A percentile compares a stretch with the other conserved stretches of the same genome.
phyloP scores from a whole-genome alignment of 495 filamentous ascomycete genomes.

The Mycothermus thermophilus region DNA sequence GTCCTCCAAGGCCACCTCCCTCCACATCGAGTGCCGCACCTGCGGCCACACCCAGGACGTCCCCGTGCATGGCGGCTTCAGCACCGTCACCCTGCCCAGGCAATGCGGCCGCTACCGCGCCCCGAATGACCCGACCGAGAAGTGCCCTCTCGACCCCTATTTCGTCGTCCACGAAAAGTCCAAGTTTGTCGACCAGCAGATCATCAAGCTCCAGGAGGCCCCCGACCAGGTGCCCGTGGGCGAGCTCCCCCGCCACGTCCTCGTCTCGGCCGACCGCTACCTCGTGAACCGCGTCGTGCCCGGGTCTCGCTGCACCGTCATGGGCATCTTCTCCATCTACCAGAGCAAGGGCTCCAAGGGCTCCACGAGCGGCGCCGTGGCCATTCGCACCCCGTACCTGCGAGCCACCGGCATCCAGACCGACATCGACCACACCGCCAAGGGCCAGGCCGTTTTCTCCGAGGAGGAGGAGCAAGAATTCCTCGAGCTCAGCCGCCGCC shows the following conservation, averaged over 20 bases:
- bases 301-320: conserved; percentile 84
- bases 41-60: conserved; percentile 64
- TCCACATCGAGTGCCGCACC: conserved; percentile 79
- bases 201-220: conserved; percentile 95
- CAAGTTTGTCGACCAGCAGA: conserved; percentile 93
- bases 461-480: conserved; percentile 98
- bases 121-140: conserved; percentile 43
- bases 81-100: conserved; percentile 70
- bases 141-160: conserved; percentile 90
- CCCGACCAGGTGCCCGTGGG: conserved; percentile 97
- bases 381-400: conserved; percentile 93
- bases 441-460: conserved; percentile 72
- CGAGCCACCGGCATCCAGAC: conserved; percentile 84
- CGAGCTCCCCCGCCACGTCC: conserved; percentile 86
- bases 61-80: conserved; percentile 67
- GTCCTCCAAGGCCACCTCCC: conserved; percentile 81
- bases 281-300: conserved; percentile 93
- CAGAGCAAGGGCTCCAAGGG: conserved; percentile 78
- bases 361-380: conserved; percentile 63
- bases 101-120: conserved; percentile 50
- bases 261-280: conserved; percentile 90
- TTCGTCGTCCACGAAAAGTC: conserved; percentile 90
- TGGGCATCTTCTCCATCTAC: conserved; percentile 97
- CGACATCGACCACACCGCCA: conserved; percentile 78
- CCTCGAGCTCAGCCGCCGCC: conserved; percentile 75